A percentile compares a stretch with the other conserved stretches of the same genome.
phyloP scores from a whole-genome alignment of 257 asterid genomes.

The Jasminum sambac region DNA sequence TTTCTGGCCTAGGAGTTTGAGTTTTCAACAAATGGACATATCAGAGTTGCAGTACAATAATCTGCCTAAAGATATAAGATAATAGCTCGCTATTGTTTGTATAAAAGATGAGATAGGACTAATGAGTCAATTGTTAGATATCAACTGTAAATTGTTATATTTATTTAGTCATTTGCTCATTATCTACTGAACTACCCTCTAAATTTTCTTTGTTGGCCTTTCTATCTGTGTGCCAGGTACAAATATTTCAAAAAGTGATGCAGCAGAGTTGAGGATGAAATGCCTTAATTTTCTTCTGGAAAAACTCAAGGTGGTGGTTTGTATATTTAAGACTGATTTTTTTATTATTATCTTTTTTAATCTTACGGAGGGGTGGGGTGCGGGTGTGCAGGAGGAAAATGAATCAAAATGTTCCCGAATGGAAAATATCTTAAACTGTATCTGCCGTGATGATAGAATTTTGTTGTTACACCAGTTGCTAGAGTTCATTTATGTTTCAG shows the following conservation, averaged over 20 bases:
- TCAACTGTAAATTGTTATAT: not conserved
- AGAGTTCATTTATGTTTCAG: not conserved
- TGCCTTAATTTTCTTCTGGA: slow-evolving; percentile 69
- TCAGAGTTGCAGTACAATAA: not conserved
- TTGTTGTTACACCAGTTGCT: not conserved
- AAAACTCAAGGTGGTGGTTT: slow-evolving; percentile 60
- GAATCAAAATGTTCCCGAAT: not conserved
- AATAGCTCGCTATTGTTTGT: not conserved
- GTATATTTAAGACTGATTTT: not conserved
- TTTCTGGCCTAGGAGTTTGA: not conserved
- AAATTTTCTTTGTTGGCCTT: not conserved
- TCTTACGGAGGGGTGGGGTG: no score
- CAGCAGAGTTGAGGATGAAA: slow-evolving; percentile 61
- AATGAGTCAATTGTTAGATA: not conserved
- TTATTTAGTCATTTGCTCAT: not conserved
- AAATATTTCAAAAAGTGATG: slow-evolving; percentile 71
- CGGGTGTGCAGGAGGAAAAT: no score
- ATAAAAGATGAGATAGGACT: not conserved
- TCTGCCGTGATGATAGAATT: slow-evolving; percentile 16
- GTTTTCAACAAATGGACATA: not conserved
- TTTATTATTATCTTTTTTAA: no score
- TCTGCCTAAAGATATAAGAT: not conserved
- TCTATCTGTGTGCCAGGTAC: slow-evolving; percentile 50
- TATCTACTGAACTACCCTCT: not conserved
- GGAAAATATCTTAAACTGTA: not conserved